Conservation (phyloP, 2,329 filamentous ascomycete species). For the Nothophaeocryptopus gaeumannii region DNA sequence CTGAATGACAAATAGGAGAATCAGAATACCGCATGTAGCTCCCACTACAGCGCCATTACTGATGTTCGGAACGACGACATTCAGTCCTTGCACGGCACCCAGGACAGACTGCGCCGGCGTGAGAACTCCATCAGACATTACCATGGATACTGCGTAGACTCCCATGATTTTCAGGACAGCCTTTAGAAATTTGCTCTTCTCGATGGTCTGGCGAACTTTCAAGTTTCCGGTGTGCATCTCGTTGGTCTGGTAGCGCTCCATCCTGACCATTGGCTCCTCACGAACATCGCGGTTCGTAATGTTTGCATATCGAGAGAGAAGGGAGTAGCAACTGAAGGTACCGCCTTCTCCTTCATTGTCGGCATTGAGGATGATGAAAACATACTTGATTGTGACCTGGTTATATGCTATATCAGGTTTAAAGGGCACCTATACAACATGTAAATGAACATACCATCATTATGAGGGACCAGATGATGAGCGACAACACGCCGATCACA, state of each 20-base stretch:
- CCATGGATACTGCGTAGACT: slow-evolving; percentile 65
- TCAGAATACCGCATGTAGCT: slow-evolving; percentile 61
- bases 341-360: slow-evolving; percentile 71
- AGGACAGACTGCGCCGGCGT: slow-evolving; percentile 69
- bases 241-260: slow-evolving; percentile 58
- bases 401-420: too few species aligned
- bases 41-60: slow-evolving; percentile 59
- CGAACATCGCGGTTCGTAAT: slow-evolving; percentile 61
- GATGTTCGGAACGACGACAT: slow-evolving; percentile 58
- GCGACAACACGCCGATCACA: slow-evolving; percentile 62
- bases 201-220: slow-evolving; percentile 56
- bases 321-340: slow-evolving; percentile 65
- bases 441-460: too few species aligned
- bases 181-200: slow-evolving; percentile 54
- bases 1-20: slow-evolving; percentile 63
- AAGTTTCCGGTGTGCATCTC: slow-evolving; percentile 55
- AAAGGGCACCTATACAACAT: too few species aligned
- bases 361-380: slow-evolving; percentile 62
- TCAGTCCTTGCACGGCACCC: slow-evolving; percentile 61
- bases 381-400: slow-evolving; percentile 67
- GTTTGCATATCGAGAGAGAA: slow-evolving; percentile 61
- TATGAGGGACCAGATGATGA: slow-evolving; percentile 67
- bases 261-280: slow-evolving; percentile 53
- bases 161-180: slow-evolving; percentile 59
- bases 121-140: slow-evolving; percentile 64